Conservation (phyloP, 177 flowering plant species). For the Vitis hybrid region DNA sequence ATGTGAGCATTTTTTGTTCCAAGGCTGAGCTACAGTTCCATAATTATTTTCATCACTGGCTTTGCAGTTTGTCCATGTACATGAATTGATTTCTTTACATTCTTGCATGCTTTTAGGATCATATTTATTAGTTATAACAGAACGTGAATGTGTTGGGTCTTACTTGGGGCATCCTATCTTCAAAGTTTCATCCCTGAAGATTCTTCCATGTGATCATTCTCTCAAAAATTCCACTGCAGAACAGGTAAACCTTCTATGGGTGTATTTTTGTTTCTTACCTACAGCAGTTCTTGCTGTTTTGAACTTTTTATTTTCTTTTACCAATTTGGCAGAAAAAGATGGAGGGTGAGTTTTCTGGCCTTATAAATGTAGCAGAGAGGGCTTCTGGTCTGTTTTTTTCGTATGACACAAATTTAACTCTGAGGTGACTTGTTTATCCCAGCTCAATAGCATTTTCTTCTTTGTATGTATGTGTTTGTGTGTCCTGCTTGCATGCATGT, state of each 20-base stretch:
- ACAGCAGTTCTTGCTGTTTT: slow-evolving; percentile 3
- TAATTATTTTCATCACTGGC: slow-evolving; percentile 21
- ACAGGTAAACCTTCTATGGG: slow-evolving; percentile 47
- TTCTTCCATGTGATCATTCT: slow-evolving; percentile 80
- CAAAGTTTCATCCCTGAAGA: slow-evolving; percentile 70
- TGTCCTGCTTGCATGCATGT: background rate
- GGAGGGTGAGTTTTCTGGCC: slow-evolving; percentile 77
- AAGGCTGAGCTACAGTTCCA: background rate
- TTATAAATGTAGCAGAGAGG: slow-evolving; percentile 80
- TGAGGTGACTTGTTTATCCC: slow-evolving; percentile 49
- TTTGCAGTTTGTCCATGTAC: slow-evolving; percentile 19
- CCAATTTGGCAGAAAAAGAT: slow-evolving; percentile 71
- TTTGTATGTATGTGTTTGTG: background rate
- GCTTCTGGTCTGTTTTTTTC: slow-evolving; percentile 88
- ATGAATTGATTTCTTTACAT: background rate
- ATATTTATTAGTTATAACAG: slow-evolving; percentile 74
- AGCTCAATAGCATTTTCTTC: background rate
- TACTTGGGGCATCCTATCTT: slow-evolving; percentile 87
- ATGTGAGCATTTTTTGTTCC: no score
- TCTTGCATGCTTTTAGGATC: slow-evolving; percentile 47
- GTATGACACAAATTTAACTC: slow-evolving; percentile 81
- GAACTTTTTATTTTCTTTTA: slow-evolving; percentile 3
- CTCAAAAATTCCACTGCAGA: slow-evolving; percentile 59
- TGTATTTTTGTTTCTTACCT: background rate
- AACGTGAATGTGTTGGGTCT: slow-evolving; percentile 80